Conservation (phyloP, 805 yeast species). For the Candida odintsovae region DNA sequence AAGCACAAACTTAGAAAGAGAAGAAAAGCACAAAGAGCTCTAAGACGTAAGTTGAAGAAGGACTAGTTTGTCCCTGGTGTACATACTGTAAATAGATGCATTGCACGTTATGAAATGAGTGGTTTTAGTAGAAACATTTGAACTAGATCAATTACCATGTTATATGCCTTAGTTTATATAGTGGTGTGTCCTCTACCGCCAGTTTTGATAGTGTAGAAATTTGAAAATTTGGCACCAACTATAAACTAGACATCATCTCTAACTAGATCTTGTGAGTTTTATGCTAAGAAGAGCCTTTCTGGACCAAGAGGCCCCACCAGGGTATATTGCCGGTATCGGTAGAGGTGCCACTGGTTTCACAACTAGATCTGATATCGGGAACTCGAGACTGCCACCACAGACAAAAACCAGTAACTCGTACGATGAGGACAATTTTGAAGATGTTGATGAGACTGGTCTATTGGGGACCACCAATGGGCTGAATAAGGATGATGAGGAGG, state of each 20-base stretch:
- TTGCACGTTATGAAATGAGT: not conserved
- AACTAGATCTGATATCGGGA: constrained; percentile 72
- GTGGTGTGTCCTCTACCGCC: not conserved
- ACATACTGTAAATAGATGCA: not conserved
- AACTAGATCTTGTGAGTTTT: not conserved
- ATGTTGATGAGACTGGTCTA: constrained; percentile 27
- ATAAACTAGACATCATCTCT: not conserved
- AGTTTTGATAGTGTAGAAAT: not conserved
- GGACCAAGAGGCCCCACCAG: constrained; percentile 82
- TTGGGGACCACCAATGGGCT: constrained; percentile 23
- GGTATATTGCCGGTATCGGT: constrained; percentile 89
- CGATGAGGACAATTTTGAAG: constrained; percentile 19
- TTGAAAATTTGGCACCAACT: not conserved
- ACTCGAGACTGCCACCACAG: constrained; percentile 30
- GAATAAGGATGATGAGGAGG: constrained; percentile 65
- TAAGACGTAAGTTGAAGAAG: constrained; percentile 51
- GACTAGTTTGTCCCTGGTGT: constrained; percentile 10
- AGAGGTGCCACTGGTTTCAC: constrained; percentile 94
- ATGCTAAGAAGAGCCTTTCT: constrained; percentile 62
- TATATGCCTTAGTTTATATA: no score
- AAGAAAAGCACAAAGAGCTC: constrained; percentile 86
- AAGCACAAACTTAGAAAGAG: constrained; percentile 96
- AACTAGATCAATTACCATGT: no score
- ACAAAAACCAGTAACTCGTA: constrained; percentile 19
- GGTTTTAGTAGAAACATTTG: no score